phyloP scores from a whole-genome alignment of 208 protist genomes.

The Acanthamoeba lenticulata region DNA sequence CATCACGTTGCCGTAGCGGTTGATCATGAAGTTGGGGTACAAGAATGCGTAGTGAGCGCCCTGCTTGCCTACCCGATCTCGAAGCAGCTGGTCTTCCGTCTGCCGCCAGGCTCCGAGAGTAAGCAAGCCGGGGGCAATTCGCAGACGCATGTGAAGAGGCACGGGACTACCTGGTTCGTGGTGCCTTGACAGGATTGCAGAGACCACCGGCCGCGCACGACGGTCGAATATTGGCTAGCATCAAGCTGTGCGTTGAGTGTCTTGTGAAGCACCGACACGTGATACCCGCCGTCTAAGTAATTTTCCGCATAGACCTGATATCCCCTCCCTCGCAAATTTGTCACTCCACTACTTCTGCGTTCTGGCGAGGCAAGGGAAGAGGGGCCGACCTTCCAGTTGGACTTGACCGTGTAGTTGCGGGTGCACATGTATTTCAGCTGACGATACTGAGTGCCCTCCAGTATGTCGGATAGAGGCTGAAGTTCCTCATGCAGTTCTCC shows the following conservation, averaged over 20 bases:
- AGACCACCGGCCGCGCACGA: background rate
- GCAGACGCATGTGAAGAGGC: background rate
- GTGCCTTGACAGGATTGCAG: background rate
- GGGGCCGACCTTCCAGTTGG: constrained; percentile 65
- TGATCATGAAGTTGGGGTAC: constrained; percentile 72
- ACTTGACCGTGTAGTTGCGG: background rate
- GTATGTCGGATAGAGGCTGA: background rate
- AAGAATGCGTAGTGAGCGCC: constrained; percentile 61
- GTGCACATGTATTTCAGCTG: background rate
- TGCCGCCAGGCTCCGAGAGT: no score
- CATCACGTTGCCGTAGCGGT: constrained; percentile 70
- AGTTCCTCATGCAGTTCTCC: background rate
- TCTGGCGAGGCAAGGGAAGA: background rate
- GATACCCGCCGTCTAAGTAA: constrained; percentile 68
- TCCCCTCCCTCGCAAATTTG: background rate
- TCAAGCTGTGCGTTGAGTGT: background rate
- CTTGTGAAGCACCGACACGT: constrained; percentile 8
- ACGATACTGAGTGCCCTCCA: background rate
- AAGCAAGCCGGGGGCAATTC: background rate
- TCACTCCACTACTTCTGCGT: background rate
- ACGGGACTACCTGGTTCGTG: background rate
- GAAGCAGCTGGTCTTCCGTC: background rate
- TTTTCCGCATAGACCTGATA: constrained; percentile 68
- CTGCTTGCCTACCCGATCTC: constrained; percentile 6
- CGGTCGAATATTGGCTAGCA: background rate